phyloP scores from a whole-genome alignment of 805 yeast species.

The Clavispora vitiphila region DNA sequence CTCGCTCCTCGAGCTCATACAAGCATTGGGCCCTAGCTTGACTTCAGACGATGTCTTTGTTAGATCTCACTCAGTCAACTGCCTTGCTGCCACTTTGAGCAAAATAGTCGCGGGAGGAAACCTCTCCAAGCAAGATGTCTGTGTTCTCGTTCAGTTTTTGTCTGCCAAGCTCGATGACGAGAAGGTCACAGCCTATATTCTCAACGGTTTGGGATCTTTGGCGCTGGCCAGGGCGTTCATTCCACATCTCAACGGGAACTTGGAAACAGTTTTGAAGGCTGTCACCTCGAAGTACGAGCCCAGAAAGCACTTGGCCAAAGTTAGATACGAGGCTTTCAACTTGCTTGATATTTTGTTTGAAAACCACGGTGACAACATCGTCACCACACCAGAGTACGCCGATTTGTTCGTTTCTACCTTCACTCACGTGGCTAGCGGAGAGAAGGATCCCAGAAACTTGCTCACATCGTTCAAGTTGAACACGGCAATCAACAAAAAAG shows the following conservation, averaged over 20 bases:
- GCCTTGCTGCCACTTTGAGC: conserved; percentile 35
- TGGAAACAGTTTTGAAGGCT: conserved; percentile 32
- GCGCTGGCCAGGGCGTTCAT: conserved; percentile 47
- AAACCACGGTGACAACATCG: conserved; percentile 19
- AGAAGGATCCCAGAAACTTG: conserved; percentile 90
- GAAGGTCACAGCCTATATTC: conserved; percentile 45
- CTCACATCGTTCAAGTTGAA: conserved; percentile 63
- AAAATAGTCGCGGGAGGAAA: conserved; percentile 18
- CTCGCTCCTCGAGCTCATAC: conserved; percentile 49
- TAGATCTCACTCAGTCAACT: conserved; percentile 43
- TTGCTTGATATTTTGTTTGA: conserved; percentile 37
- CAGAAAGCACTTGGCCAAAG: conserved; percentile 52
- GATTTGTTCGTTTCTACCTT: conserved; percentile 52
- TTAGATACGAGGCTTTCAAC: conserved; percentile 55
- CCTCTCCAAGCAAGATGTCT: conserved; percentile 42
- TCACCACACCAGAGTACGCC: conserved; percentile 16
- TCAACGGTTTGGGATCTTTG: conserved; percentile 51
- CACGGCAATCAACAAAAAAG: conserved; percentile 36
- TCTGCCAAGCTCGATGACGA: conserved; percentile 65
- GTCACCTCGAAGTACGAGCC: conserved; percentile 41
- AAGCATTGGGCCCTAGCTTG: conserved; percentile 54
- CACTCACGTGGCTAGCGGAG: conserved; percentile 71
- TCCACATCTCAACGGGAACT: conserved; percentile 23
- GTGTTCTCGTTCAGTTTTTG: conserved; percentile 53
- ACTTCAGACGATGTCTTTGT: conserved; percentile 53